Conservation (phyloP, 1,139 yeast species). For the Suhomyces guaymorum region DNA sequence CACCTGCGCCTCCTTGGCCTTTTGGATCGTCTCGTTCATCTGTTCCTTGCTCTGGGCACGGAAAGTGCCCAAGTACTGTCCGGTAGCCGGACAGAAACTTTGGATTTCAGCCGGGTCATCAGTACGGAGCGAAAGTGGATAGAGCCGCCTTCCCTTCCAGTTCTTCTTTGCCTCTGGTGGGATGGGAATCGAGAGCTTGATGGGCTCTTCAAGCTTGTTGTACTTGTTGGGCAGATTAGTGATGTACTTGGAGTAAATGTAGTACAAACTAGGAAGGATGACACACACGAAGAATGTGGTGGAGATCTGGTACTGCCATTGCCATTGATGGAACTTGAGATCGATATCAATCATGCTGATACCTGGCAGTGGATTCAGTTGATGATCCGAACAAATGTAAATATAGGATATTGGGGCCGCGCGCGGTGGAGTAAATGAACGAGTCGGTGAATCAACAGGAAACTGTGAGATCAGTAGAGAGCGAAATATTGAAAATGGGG, state of each 20-base stretch:
- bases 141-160: conserved; percentile 86
- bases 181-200: conserved; percentile 55
- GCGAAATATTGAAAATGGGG: too few relatives aligned
- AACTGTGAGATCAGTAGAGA: too few relatives aligned
- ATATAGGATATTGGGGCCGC: too few relatives aligned
- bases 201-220: conserved; percentile 47
- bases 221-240: conserved; percentile 43
- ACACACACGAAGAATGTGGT: conserved; percentile 48
- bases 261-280: conserved; percentile 40
- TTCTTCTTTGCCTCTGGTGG: conserved; percentile 88
- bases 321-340: conserved; percentile 43
- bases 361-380: too few relatives aligned
- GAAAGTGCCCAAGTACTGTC: conserved; percentile 78
- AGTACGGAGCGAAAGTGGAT: conserved; percentile 54
- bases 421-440: too few relatives aligned
- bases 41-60: conserved; percentile 63
- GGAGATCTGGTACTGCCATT: conserved; percentile 51
- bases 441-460: too few relatives aligned
- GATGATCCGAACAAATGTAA: too few relatives aligned
- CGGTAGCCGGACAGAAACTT: conserved; percentile 94
- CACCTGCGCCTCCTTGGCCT: conserved; percentile 60
- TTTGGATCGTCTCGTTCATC: conserved; percentile 62
- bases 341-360: conserved; percentile 47
- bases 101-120: conserved; percentile 70
- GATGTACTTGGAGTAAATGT: conserved; percentile 40